Conservation (phyloP, 1,139 yeast genomes). For the Suhomyces bolitotheri region DNA sequence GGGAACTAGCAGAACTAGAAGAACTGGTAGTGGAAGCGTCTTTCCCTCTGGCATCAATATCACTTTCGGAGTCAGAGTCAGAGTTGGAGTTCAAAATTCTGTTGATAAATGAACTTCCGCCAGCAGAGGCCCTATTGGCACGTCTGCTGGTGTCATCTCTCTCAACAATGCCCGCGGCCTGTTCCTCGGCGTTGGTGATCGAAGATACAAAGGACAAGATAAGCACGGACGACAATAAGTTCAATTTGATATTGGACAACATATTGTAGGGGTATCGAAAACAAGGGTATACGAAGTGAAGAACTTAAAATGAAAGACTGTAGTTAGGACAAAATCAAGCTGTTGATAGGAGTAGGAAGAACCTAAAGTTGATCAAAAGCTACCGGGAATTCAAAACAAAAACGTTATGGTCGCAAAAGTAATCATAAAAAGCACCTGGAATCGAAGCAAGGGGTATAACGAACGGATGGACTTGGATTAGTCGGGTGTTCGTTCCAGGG, state of each 20-base stretch:
- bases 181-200: conserved; percentile 6
- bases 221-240: conserved; percentile 9
- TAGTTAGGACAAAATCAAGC: conserved; percentile 16
- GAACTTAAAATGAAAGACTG: conserved; percentile 16
- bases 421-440: background rate
- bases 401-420: background rate
- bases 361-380: background rate
- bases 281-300: conserved; percentile 4
- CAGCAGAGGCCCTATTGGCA: too few relatives aligned
- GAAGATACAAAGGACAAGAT: conserved; percentile 10
- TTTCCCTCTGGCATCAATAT: too few relatives aligned
- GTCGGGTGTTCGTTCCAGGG: background rate
- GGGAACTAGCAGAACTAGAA: too few relatives aligned
- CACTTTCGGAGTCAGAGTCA: too few relatives aligned
- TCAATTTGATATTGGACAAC: conserved; percentile 13
- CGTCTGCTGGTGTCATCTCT: background rate
- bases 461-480: background rate
- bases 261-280: conserved; percentile 6
- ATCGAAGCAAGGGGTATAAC: background rate
- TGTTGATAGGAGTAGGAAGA: background rate
- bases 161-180: background rate
- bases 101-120: too few relatives aligned
- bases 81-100: too few relatives aligned
- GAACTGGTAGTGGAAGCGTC: too few relatives aligned
- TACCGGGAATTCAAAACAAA: background rate